Evolutionary conservation across 2,329 filamentous ascomycete genomes (phyloP).

Genomic region (Verticillium dahliae): DNA sequence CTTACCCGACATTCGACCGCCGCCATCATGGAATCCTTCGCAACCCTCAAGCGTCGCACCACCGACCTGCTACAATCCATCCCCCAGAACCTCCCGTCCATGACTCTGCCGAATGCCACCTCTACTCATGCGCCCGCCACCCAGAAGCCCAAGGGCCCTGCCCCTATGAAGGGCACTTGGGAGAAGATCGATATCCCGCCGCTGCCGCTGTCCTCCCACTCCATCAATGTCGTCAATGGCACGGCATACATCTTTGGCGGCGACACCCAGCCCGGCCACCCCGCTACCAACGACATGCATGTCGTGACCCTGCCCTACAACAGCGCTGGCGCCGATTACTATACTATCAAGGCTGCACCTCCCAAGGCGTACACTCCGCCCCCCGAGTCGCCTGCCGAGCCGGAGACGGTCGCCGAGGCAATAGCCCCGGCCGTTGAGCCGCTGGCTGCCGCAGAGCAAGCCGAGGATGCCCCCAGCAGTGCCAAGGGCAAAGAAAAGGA

Average conservation of each 20-base stretch:
- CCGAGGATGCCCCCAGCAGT: constrained; percentile 11
- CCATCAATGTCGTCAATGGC: constrained; percentile 51
- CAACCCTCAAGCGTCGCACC: constrained; percentile 46
- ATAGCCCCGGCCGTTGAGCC: constrained; percentile 1
- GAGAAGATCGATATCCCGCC: constrained; percentile 47
- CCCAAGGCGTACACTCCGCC: constrained; percentile 17
- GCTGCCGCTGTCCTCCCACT: constrained; percentile 69
- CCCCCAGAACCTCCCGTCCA: constrained; percentile 34
- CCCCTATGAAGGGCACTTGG: constrained; percentile 51
- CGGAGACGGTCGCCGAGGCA: constrained; percentile 7
- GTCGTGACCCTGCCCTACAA: constrained; percentile 54
- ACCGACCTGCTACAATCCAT: constrained; percentile 45
- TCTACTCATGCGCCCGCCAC: constrained; percentile 12
- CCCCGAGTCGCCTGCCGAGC: constrained; percentile 8
- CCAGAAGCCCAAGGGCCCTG: constrained; percentile 9
- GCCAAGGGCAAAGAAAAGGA: constrained; percentile 23
- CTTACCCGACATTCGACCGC: not conserved
- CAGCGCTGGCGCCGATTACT: constrained; percentile 53
- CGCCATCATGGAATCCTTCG: constrained; percentile 43
- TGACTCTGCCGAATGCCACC: constrained; percentile 1
- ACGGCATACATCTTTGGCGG: constrained; percentile 69
- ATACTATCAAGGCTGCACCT: constrained; percentile 42
- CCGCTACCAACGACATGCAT: constrained; percentile 68
- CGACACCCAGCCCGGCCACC: constrained; percentile 58
- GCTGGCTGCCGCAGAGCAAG: constrained; percentile 13